A percentile compares a stretch with the other conserved stretches of the same genome.
Conservation (phyloP, 164 flowering plant species). For the Berberis thunbergii region DNA sequence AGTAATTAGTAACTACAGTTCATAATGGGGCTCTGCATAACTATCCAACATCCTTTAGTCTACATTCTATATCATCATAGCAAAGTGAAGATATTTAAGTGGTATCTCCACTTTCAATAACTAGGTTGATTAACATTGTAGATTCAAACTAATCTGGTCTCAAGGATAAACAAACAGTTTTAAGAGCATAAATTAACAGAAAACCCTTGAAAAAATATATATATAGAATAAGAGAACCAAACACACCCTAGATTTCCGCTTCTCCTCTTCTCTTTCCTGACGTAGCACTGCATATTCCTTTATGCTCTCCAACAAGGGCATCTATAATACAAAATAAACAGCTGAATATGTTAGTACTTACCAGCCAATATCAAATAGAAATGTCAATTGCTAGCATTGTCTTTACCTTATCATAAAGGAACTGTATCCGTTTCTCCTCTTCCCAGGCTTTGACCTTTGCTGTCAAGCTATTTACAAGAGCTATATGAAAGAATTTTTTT, state of each 20-base stretch:
- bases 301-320: constrained; percentile 39
- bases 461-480: constrained; percentile 58
- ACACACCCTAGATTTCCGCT: constrained; percentile 67
- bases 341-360: background rate
- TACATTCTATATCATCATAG: background rate
- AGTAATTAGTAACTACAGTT: too few species aligned
- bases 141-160: background rate
- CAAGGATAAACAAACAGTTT: background rate
- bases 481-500: constrained; percentile 22
- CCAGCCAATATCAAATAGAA: background rate
- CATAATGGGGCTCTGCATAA: too few species aligned
- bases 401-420: constrained; percentile 69
- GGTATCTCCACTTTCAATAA: background rate
- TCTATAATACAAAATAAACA: constrained; percentile 25
- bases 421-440: constrained; percentile 55
- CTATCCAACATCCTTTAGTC: too few species aligned
- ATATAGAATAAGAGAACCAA: background rate
- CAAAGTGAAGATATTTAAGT: background rate
- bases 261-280: constrained; percentile 49
- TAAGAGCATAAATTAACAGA: background rate
- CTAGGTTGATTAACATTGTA: background rate
- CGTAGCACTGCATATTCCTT: constrained; percentile 41
- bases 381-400: background rate
- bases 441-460: constrained; percentile 82
- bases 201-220: too few species aligned